Evolutionary conservation across 2,329 filamentous ascomycete species (phyloP).

Genomic region (Trichoderma atroviride): DNA sequence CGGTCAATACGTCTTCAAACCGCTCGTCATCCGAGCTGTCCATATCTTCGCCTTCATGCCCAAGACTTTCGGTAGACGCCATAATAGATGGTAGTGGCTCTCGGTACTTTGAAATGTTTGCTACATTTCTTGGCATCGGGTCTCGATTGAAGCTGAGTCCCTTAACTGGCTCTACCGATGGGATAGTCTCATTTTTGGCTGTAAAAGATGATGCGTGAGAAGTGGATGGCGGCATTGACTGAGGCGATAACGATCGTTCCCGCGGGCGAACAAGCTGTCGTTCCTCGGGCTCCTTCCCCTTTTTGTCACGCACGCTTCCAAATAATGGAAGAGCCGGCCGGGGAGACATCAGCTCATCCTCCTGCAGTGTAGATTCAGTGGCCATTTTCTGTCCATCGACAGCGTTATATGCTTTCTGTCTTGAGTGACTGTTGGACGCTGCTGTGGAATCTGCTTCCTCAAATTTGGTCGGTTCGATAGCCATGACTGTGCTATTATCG

Average conservation of each 20-base stretch:
- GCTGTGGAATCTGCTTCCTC: conserved; percentile 46
- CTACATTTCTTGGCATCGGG: conserved; percentile 56
- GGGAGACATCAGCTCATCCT: conserved; percentile 73
- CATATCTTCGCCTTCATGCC: conserved; percentile 62
- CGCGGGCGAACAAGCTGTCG: conserved; percentile 59
- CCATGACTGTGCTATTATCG: conserved; percentile 60
- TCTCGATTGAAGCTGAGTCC: conserved; percentile 61
- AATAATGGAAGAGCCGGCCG: conserved; percentile 73
- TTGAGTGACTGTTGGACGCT: conserved; percentile 41
- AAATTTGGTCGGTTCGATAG: conserved; percentile 47
- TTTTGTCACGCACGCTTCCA: conserved; percentile 70
- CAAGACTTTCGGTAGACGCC: conserved; percentile 67
- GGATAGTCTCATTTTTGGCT: not conserved
- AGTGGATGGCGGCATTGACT: not conserved
- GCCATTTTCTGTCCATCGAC: conserved; percentile 52
- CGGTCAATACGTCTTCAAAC: conserved; percentile 7
- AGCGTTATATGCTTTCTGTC: conserved; percentile 55
- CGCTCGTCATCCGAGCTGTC: conserved; percentile 40
- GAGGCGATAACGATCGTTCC: conserved; percentile 11
- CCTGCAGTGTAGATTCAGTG: conserved; percentile 52
- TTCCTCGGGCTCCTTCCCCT: conserved; percentile 56
- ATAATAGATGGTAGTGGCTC: conserved; percentile 72
- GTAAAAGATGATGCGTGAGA: not conserved
- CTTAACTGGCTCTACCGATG: conserved; percentile 52
- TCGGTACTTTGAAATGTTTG: conserved; percentile 59